A percentile compares a stretch with the other conserved stretches of the same genome.
Evolutionary conservation across 495 filamentous ascomycete species (phyloP).

Genomic region (Amniculicola lignicola): DNA sequence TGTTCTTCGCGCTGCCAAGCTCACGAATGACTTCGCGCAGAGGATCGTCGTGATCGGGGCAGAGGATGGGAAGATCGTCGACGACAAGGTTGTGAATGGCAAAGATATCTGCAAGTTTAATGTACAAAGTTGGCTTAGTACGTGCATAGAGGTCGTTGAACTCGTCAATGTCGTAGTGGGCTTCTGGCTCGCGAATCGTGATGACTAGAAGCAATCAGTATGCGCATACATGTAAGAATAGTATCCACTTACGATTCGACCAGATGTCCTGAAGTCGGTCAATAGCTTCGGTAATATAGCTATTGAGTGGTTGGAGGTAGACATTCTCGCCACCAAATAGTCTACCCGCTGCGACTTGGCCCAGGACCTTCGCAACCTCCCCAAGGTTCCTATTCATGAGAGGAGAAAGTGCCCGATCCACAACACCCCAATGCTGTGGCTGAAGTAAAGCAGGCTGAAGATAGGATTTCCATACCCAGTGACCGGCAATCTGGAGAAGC

Average conservation of each 20-base stretch:
- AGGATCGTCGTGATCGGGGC: conserved; percentile 76
- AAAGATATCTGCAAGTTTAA: conserved; percentile 97
- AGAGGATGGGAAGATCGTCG: conserved; percentile 70
- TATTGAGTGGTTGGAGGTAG: conserved; percentile 91
- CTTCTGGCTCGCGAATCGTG: conserved; percentile 77
- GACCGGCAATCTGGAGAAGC: conserved; percentile 76
- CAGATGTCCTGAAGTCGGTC: conserved; percentile 75
- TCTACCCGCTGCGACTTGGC: conserved; percentile 79
- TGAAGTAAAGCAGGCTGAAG: conserved; percentile 82
- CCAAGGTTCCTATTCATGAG: conserved; percentile 90
- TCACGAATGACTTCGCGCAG: conserved; percentile 89
- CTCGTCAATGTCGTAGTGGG: conserved; percentile 95
- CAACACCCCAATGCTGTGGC: conserved; percentile 84
- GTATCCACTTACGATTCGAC: conserved; percentile 52
- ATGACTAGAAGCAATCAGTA: conserved; percentile 59
- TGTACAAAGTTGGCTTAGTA: conserved; percentile 93
- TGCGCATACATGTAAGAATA: conserved; percentile 11
- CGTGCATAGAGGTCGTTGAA: conserved; percentile 97
- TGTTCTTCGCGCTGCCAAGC: conserved; percentile 90
- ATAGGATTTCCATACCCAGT: conserved; percentile 93
- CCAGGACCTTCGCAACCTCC: conserved; percentile 86
- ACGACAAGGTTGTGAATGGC: conserved; percentile 88
- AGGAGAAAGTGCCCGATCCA: conserved; percentile 81
- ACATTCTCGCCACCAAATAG: conserved; percentile 92
- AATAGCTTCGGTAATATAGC: conserved; percentile 81